phyloP scores from a whole-genome alignment of 495 filamentous ascomycete genomes.

The Penicillium fimorum region DNA sequence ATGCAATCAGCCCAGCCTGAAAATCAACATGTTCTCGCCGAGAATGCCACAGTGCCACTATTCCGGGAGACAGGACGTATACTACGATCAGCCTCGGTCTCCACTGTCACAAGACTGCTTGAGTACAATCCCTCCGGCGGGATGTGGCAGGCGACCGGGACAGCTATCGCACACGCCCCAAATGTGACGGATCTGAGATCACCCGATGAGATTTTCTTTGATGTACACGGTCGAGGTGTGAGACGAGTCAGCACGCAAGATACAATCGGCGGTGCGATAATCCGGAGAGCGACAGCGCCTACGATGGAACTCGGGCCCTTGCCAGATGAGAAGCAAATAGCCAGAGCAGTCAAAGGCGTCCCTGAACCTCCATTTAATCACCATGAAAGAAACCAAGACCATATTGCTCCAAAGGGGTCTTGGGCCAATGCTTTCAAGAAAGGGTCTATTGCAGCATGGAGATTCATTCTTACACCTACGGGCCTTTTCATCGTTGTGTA shows the following conservation, averaged over 20 bases:
- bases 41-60: not conserved
- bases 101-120: not conserved
- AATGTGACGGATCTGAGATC: not conserved
- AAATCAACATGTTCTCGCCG: not conserved
- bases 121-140: not conserved
- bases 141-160: not conserved
- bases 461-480: conserved; percentile 29
- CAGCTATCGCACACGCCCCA: not conserved
- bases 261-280: not conserved
- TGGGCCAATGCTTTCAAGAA: not conserved
- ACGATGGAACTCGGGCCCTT: not conserved
- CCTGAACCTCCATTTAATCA: not conserved
- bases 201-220: not conserved
- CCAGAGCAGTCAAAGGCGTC: not conserved
- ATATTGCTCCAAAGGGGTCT: not conserved
- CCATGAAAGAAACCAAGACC: not conserved
- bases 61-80: not conserved
- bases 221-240: not conserved
- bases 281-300: not conserved
- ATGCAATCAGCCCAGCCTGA: not conserved
- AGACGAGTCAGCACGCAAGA: not conserved
- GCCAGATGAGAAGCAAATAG: not conserved
- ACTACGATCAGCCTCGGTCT: not conserved
- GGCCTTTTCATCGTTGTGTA: conserved; percentile 77
- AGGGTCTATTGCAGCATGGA: not conserved